These are phyloP conservation scores for Claviceps sp. DNA, from an alignment of 2,329 filamentous ascomycete genomes.

Conservation along the genomic window DNA sequence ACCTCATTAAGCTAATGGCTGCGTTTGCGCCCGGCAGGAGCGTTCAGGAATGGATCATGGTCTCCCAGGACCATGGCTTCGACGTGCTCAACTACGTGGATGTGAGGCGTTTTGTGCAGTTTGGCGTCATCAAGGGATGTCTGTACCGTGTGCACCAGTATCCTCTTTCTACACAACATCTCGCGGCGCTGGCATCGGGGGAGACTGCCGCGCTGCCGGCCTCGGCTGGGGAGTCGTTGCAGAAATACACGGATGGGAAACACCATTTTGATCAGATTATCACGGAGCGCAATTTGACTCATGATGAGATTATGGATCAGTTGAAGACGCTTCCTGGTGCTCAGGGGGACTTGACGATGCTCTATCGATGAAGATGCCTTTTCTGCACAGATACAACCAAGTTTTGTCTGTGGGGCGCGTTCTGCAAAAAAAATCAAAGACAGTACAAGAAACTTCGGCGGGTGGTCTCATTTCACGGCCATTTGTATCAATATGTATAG, in stretches of 20 bases:
- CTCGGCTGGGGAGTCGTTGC: slow-evolving; percentile 36
- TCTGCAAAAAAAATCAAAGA: too few relatives aligned
- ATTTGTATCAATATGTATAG: too few relatives aligned
- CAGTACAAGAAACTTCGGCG: too few relatives aligned
- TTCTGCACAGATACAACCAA: neutral
- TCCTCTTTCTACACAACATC: slow-evolving; percentile 54
- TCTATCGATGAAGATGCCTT: slow-evolving; percentile 23
- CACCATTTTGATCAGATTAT: slow-evolving; percentile 76
- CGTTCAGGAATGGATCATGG: slow-evolving; percentile 76
- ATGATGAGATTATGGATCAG: slow-evolving; percentile 56
- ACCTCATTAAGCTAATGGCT: slow-evolving; percentile 72
- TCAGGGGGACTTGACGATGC: slow-evolving; percentile 38
- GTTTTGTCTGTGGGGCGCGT: too few relatives aligned
- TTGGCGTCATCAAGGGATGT: slow-evolving; percentile 90
- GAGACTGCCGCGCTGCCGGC: slow-evolving; percentile 26
- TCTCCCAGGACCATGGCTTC: slow-evolving; percentile 53
- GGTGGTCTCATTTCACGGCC: too few relatives aligned
- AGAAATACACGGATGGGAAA: slow-evolving; percentile 58
- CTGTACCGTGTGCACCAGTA: slow-evolving; percentile 90
- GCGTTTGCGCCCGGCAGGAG: slow-evolving; percentile 71
- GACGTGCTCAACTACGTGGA: slow-evolving; percentile 66
- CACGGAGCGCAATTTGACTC: slow-evolving; percentile 57
- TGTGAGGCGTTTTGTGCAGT: slow-evolving; percentile 82
- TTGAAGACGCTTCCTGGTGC: slow-evolving; percentile 44
- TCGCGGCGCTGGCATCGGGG: slow-evolving; percentile 42